Base-by-base conservation (phyloP, 345 rosid genomes). In the Noccaea caerulescens region DNA sequence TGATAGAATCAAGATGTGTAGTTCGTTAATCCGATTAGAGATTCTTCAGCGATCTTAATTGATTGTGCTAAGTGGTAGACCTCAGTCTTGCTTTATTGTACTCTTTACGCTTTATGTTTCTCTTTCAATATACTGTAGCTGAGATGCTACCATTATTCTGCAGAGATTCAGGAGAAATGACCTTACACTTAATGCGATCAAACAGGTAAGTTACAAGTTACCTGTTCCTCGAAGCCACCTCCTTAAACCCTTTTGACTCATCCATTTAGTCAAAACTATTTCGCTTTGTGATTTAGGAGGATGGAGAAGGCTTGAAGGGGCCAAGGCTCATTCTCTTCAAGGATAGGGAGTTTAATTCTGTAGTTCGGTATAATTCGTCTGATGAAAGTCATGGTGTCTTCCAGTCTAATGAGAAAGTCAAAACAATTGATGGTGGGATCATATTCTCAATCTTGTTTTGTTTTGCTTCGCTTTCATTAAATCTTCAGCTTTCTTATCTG, bases 281-380 rank as follows among this genome's bases (percentile, higher is more conserved):
- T 44, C 71, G 14, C 25, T 69, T 66, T 72, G 63, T 66, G 53
- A 52, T 80, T 58, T 73, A 93, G 98, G 96, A 85, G 81, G 86
- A 77, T 54, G 84, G 75, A 14, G 67, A 81, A 82, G 84, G 78
- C 41, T 69, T 91, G 77, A 84, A 83, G 77, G 97, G 81, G 73
- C 97, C 97, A 18, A 81, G 89, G 76, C 79, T 70, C 73, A 65
- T 81, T 65, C 85, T 91, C 71, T 86, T 84, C 57, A 66, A 84
- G 70, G 88, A 83, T 11, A 80, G 80, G 75, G 81, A 80, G 62
- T 66, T 82, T 38, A 66, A 58, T 71, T 80, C 90, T 72, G 50
- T 58, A 36, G 86, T 72, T 68, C 67, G 57, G 69, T 23, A 67
- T 66, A 78, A 72, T 47, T 66, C 69, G 53, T 55, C 82, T 70